Evolutionary conservation across 441 rosid genomes (phyloP).

Genomic region (Lepidium campestre): DNA sequence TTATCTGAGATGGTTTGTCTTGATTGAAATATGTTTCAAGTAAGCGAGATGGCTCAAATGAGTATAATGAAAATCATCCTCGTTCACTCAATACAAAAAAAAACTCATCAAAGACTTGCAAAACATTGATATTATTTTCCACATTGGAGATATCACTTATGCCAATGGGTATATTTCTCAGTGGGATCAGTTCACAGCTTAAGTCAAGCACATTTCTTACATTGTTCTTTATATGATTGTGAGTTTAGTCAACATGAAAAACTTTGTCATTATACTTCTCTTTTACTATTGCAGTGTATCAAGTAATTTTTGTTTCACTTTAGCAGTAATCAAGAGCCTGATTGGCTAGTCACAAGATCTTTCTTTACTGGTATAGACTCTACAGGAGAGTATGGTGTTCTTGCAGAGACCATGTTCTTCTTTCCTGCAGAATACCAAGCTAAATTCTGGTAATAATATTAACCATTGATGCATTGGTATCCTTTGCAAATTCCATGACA

Average conservation of each 20-base stretch:
- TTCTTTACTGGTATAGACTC: conserved; percentile 68
- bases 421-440: conserved; percentile 90
- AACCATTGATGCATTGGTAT: neutral
- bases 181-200: conserved; percentile 98
- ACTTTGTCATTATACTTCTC: conserved; percentile 6
- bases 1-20: neutral
- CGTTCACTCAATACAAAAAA: conserved; percentile 89
- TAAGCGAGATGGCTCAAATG: conserved; percentile 92
- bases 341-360: conserved; percentile 81
- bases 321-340: conserved; percentile 94
- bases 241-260: conserved; percentile 41
- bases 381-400: conserved; percentile 95
- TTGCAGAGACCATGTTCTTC: conserved; percentile 80
- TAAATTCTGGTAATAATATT: conserved; percentile 63
- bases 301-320: conserved; percentile 9
- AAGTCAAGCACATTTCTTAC: conserved; percentile 82
- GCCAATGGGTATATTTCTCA: conserved; percentile 89
- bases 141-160: conserved; percentile 80
- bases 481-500: neutral
- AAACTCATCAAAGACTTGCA: conserved; percentile 60
- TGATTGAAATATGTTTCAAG: conserved; percentile 37
- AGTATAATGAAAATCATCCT: conserved; percentile 80
- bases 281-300: neutral
- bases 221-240: conserved; percentile 79
- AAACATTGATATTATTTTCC: conserved; percentile 73